Conservation (phyloP, 768 basidiomycete genomes). For the Phlebiopsis gigantea region DNA sequence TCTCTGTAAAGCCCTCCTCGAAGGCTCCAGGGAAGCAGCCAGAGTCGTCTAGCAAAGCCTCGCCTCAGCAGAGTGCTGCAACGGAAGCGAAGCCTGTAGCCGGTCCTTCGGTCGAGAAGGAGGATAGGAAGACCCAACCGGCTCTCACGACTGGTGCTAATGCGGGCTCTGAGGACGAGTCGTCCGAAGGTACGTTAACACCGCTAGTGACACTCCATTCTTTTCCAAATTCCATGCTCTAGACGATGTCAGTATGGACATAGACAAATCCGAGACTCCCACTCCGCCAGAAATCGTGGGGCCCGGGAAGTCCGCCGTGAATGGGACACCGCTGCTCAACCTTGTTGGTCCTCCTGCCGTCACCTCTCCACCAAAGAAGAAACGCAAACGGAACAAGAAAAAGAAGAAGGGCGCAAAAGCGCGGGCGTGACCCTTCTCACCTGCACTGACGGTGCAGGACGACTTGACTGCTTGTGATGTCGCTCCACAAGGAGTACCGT, state of each 20-base stretch:
- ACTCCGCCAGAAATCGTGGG: neutral
- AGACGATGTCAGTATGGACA: neutral
- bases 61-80: neutral
- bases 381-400: slow-evolving; percentile 50
- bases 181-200: neutral
- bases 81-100: slow-evolving; percentile 8
- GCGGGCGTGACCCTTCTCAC: neutral
- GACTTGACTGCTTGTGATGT: neutral
- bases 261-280: neutral
- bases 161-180: neutral
- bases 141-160: neutral
- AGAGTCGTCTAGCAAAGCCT: neutral
- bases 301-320: neutral
- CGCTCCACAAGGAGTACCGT: neutral
- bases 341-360: slow-evolving; percentile 39
- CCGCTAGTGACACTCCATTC: neutral
- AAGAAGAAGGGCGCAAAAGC: slow-evolving; percentile 17
- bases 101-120: neutral
- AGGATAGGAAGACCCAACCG: neutral
- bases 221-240: neutral
- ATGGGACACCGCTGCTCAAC: slow-evolving; percentile 44
- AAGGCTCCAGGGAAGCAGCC: slow-evolving; percentile 33
- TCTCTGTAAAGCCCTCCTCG: neutral
- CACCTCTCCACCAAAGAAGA: slow-evolving; percentile 40
- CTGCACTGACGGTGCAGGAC: neutral